A percentile compares a stretch with the other conserved stretches of the same genome.
These are phyloP conservation scores for Calcarisporium arbuscula DNA, from an alignment of 2,329 filamentous ascomycete genomes.

Conservation along the genomic window DNA sequence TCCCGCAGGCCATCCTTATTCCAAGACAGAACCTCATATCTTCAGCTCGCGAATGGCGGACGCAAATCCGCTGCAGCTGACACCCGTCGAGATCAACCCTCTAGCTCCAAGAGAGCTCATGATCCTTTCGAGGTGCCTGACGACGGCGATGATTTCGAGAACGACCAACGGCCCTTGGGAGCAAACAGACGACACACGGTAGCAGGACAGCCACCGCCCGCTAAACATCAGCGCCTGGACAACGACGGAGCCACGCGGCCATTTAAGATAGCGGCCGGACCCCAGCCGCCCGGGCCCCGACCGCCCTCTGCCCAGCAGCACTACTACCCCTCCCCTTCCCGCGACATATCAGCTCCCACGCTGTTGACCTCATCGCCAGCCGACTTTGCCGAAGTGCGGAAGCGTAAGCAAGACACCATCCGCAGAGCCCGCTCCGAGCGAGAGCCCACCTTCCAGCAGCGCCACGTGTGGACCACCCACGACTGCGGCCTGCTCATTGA, in stretches of 20 bases:
- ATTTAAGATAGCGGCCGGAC: too few species aligned
- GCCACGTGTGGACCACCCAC: constrained; percentile 33
- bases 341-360: constrained; percentile 4
- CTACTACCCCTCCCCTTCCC: constrained; percentile 3
- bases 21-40: too few species aligned
- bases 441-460: constrained; percentile 14
- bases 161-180: constrained; percentile 19
- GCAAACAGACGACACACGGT: constrained; percentile 15
- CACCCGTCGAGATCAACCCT: too few species aligned
- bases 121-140: too few species aligned
- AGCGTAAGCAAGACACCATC: constrained; percentile 16
- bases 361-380: constrained; percentile 1
- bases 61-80: too few species aligned
- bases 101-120: too few species aligned
- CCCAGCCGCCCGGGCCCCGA: too few species aligned
- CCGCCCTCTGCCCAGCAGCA: constrained; percentile 4
- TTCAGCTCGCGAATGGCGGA: too few species aligned
- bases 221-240: constrained; percentile 9
- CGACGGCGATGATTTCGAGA: constrained; percentile 21
- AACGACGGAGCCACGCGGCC: too few species aligned
- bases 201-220: constrained; percentile 3
- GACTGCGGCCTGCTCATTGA: constrained; percentile 37
- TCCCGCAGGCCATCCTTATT: too few species aligned
- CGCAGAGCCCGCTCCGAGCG: constrained; percentile 17
- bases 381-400: constrained; percentile 19